Percentiles rank a stretch among this genome's conserved stretches.
These are phyloP conservation scores for Sphaerulina vaccinii DNA, from an alignment of 2,329 filamentous ascomycete genomes.

Conservation along the genomic window DNA sequence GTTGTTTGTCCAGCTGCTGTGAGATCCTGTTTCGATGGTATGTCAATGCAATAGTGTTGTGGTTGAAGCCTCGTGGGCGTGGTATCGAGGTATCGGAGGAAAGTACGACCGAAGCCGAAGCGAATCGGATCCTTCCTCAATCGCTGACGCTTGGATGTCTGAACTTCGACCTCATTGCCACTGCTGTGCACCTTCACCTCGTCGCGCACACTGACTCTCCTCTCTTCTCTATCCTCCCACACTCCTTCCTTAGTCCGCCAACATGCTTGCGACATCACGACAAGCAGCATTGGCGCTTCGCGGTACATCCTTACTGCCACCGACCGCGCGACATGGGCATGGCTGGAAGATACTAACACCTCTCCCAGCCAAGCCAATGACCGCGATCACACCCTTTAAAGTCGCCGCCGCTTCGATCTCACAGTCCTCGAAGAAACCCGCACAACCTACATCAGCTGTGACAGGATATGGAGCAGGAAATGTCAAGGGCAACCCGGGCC, in stretches of 20 bases:
- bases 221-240: conserved; percentile 6
- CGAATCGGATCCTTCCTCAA: background rate
- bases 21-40: too few relatives aligned
- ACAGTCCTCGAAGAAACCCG: conserved; percentile 63
- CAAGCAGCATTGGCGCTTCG: conserved; percentile 56
- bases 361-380: conserved; percentile 62
- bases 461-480: conserved; percentile 35
- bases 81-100: background rate
- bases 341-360: conserved; percentile 28
- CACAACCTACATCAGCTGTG: conserved; percentile 49
- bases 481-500: conserved; percentile 55
- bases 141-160: conserved; percentile 7
- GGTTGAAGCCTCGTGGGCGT: background rate
- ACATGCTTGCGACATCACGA: conserved; percentile 20
- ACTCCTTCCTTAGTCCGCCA: background rate
- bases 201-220: background rate
- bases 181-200: background rate
- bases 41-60: background rate
- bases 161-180: conserved; percentile 4
- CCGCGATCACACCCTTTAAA: conserved; percentile 63
- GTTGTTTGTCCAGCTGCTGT: background rate
- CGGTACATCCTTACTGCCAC: conserved; percentile 43
- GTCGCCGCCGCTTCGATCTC: conserved; percentile 64
- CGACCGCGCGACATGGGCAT: conserved; percentile 3
- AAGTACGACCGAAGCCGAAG: background rate